Base-by-base conservation (phyloP, 768 basidiomycete species). In the Russula griseocarnosa region DNA sequence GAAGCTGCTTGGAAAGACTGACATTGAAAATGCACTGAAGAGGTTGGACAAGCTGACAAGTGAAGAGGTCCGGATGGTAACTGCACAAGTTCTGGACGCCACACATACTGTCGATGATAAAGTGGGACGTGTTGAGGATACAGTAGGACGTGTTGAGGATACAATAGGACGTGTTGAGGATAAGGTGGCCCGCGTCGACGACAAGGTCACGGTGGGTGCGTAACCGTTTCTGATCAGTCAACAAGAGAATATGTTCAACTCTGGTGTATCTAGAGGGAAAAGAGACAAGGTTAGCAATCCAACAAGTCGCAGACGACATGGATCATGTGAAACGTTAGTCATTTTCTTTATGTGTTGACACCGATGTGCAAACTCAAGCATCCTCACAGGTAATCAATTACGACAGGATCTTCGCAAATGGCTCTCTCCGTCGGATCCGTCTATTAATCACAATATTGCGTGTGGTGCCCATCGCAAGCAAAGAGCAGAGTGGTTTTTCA, bases 241-340 rank as follows among this genome's bases (percentile, higher is more conserved):
- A n/a, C n/a, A 18, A 20, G 9, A 22, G 34, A 34, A 0, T 0
- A 14, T 47, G 5, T 53, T 36, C 0, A 32, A 32, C 30, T 14
- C 9, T 7, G 14, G 9, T 22, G n/a, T 20, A 3, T 32, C n/a
- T 36, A 53, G 52, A 36, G 10, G 52, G 52, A 22, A 36, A n/a
- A n/a, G 32, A 52, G 9, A 5, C 28, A 30, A 52, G 18, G 18
- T 28, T 18, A 20, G 18, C 32, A 7, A 32, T 30, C 3, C 51
- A 20, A 32, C 14, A 52, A 32, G 16, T 30, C 9, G 51, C 51
- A 18, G 10, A 20, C 18, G 16, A 52, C 28, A 28, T 52, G 8
- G 51, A 52, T 28, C 51, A 53, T 13, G n/a, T 53, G 11, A 53
- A 53, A 34, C n/a, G 52, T 53, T 22, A 10, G 52, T 53, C n/a